These are phyloP conservation scores for Hericium rajendrae DNA, from an alignment of 768 basidiomycete genomes.

Conservation along the genomic window DNA sequence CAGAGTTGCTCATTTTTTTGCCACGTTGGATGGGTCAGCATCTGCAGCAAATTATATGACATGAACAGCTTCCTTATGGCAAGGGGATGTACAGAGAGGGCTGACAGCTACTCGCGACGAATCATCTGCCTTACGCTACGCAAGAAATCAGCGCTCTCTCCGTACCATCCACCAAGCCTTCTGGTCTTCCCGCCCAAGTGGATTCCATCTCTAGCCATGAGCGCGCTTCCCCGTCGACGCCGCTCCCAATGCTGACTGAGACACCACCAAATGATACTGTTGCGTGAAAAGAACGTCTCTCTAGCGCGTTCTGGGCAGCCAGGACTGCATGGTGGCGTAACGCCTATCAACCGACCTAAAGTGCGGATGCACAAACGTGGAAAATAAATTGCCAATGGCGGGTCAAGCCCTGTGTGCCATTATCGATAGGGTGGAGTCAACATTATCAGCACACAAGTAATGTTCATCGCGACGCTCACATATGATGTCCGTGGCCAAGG, in stretches of 20 bases:
- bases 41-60: no score
- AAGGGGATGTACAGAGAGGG: no score
- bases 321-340: conserved; percentile 18
- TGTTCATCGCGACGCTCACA: conserved; percentile 26
- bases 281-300: conserved; percentile 18
- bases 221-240: conserved; percentile 4
- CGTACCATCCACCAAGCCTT: not conserved
- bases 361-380: conserved; percentile 50
- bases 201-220: conserved; percentile 12
- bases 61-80: no score
- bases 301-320: conserved; percentile 21
- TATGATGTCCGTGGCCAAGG: conserved; percentile 40
- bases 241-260: not conserved
- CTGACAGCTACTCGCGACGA: not conserved
- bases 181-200: conserved; percentile 14
- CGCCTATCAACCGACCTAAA: conserved; percentile 25
- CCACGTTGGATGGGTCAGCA: no score
- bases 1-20: no score
- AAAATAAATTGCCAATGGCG: conserved; percentile 50
- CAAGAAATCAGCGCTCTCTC: not conserved
- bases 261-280: conserved; percentile 26
- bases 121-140: not conserved
- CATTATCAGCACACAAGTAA: not conserved
- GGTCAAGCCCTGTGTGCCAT: conserved; percentile 48
- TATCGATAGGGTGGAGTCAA: not conserved